Percentiles rank a stretch among this genome's conserved stretches.
Conservation (phyloP, 768 basidiomycete genomes). For the Tylopilus intermedius region DNA sequence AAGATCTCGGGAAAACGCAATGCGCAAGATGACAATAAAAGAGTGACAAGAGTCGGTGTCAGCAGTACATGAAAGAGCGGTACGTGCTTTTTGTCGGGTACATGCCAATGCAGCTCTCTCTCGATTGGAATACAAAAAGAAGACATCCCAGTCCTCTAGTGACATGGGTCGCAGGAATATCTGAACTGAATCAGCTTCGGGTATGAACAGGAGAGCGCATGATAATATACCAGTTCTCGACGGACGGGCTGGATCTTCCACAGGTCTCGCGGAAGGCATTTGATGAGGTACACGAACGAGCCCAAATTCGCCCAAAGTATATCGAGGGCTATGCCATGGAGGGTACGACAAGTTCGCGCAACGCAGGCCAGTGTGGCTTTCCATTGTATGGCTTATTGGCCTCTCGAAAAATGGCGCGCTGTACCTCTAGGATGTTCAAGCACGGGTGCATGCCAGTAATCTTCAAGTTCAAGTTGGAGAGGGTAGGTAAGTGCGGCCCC, state of each 20-base stretch:
- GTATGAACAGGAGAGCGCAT: not conserved
- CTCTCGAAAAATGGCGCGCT: no score
- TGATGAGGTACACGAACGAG: slow-evolving; percentile 14
- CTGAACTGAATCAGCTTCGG: slow-evolving; percentile 6
- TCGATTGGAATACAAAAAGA: slow-evolving; percentile 7
- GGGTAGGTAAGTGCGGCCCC: no score
- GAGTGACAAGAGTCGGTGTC: slow-evolving; percentile 19
- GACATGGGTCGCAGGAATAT: slow-evolving; percentile 24
- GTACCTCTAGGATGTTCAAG: slow-evolving; percentile 13
- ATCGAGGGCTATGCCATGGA: no score
- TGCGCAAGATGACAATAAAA: not conserved
- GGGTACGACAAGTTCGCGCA: no score
- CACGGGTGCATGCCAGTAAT: slow-evolving; percentile 18
- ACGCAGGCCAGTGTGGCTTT: not conserved
- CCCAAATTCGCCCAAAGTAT: no score
- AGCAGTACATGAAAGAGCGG: slow-evolving; percentile 19
- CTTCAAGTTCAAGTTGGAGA: no score
- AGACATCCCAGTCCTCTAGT: slow-evolving; percentile 6
- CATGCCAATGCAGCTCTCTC: slow-evolving; percentile 19
- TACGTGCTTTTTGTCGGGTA: slow-evolving; percentile 12
- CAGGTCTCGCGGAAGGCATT: slow-evolving; percentile 26
- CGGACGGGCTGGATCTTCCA: no score
- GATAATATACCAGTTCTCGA: not conserved
- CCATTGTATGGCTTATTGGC: no score
- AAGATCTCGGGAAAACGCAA: slow-evolving; percentile 4